phyloP scores from a whole-genome alignment of 2,329 filamentous ascomycete species.

The Aquanectria penicillioides region DNA sequence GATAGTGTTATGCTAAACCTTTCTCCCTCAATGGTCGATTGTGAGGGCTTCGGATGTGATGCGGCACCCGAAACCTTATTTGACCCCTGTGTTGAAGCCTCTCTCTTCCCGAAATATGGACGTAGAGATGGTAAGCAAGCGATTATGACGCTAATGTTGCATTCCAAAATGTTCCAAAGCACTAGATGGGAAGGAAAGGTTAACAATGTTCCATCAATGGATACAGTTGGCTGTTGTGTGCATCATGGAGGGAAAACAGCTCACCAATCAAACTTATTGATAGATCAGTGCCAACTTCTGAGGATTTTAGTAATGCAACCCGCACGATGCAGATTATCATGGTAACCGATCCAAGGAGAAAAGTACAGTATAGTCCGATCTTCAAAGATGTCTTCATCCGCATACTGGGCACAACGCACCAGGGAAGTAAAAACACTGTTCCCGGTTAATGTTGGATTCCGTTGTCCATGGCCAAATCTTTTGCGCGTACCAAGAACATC shows the following conservation, averaged over 20 bases:
- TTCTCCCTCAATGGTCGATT: too few relatives aligned
- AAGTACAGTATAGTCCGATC: not conserved
- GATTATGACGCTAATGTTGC: not conserved
- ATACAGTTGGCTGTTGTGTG: not conserved
- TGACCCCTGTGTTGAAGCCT: too few relatives aligned
- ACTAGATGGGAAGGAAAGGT: not conserved
- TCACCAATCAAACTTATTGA: not conserved
- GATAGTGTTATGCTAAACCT: too few relatives aligned
- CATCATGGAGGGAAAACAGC: not conserved
- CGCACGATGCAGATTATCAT: not conserved
- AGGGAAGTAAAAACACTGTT: not conserved
- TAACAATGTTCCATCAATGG: not conserved
- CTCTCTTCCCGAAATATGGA: too few relatives aligned
- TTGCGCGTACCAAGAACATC: not conserved
- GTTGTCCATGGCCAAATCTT: too few relatives aligned
- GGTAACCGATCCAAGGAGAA: not conserved
- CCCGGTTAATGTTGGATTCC: not conserved
- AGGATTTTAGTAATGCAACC: not conserved
- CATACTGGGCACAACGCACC: not conserved
- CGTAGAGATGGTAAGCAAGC: not conserved
- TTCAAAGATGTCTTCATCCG: not conserved
- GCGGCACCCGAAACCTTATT: too few relatives aligned
- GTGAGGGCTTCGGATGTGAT: too few relatives aligned
- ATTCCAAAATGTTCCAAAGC: conserved; percentile 1
- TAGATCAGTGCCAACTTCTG: not conserved